A percentile compares a stretch with the other conserved stretches of the same genome.
These are phyloP conservation scores for Geotrichum klebahnii DNA, from an alignment of 1,139 yeast genomes.

Conservation along the genomic window DNA sequence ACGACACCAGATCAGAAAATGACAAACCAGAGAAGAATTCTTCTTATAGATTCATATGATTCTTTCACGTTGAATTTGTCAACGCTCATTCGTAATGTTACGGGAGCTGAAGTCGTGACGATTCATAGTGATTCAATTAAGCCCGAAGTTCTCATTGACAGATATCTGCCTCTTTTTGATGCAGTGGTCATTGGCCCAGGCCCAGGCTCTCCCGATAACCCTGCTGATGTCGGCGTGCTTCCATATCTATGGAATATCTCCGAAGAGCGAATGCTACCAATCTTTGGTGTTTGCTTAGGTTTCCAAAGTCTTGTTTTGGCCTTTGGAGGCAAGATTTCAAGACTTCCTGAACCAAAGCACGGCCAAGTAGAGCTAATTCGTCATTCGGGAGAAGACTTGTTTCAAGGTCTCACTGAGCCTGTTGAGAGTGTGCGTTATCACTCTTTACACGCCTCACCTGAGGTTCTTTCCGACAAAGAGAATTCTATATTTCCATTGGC, in stretches of 20 bases:
- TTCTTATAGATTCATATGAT: conserved; percentile 88
- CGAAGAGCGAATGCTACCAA: conserved; percentile 49
- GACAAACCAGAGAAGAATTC: conserved; percentile 39
- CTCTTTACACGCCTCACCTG: conserved; percentile 58
- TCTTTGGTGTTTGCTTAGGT: conserved; percentile 90
- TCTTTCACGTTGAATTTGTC: conserved; percentile 85
- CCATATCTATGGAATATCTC: conserved; percentile 46
- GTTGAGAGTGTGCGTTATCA: conserved; percentile 84
- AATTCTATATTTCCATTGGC: conserved; percentile 27
- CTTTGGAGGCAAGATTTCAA: conserved; percentile 55
- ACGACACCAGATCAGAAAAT: too few species aligned
- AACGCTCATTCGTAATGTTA: conserved; percentile 54
- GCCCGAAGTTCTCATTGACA: conserved; percentile 43
- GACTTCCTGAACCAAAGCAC: conserved; percentile 63
- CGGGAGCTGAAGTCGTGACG: conserved; percentile 56
- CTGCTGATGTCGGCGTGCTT: conserved; percentile 72
- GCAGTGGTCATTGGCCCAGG: conserved; percentile 93
- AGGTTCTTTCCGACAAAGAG: conserved; percentile 24
- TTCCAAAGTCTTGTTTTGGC: conserved; percentile 75
- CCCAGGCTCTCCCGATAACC: conserved; percentile 78
- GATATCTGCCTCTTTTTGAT: conserved; percentile 50
- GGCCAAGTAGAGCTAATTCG: conserved; percentile 70
- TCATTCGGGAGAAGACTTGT: conserved; percentile 41
- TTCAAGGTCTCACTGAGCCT: conserved; percentile 36
- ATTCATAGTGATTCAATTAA: conserved; percentile 70